Evolutionary conservation across 129 eudicot species (phyloP).

Genomic region (Scalesia atractyloides): DNA sequence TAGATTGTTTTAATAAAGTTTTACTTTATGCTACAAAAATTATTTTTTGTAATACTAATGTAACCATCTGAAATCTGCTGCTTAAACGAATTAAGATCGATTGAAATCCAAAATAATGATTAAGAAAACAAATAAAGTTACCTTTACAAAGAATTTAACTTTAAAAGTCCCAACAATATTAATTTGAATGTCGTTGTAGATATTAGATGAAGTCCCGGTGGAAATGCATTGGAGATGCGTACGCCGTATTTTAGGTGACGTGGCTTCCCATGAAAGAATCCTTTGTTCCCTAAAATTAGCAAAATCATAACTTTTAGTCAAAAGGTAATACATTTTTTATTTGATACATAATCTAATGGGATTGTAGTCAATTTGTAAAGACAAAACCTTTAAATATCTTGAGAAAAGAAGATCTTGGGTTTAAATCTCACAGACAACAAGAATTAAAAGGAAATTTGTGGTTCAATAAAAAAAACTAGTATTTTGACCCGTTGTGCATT

Average conservation of each 20-base stretch:
- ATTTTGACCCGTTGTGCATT: no score
- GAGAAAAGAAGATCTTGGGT: no score
- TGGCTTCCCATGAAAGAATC: slow-evolving; percentile 75
- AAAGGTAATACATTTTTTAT: no score
- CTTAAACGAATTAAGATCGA: neutral
- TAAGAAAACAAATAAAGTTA: neutral
- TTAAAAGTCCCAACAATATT: slow-evolving; percentile 24
- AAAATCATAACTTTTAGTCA: neutral
- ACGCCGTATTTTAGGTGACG: slow-evolving; percentile 84
- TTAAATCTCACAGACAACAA: no score
- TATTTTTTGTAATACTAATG: neutral
- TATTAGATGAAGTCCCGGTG: neutral
- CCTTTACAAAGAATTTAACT: slow-evolving; percentile 1
- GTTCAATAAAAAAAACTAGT: no score
- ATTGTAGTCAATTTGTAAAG: no score
- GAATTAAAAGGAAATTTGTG: no score
- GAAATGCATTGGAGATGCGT: slow-evolving; percentile 45
- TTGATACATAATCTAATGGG: no score
- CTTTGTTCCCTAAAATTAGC: neutral
- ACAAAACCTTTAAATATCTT: no score
- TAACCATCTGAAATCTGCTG: neutral
- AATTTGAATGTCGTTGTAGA: slow-evolving; percentile 3
- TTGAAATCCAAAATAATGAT: neutral
- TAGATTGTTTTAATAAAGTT: no score
- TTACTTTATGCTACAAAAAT: no score